Evolutionary conservation across 805 yeast species (phyloP).

Genomic region (Saccharomyces eubayanus): DNA sequence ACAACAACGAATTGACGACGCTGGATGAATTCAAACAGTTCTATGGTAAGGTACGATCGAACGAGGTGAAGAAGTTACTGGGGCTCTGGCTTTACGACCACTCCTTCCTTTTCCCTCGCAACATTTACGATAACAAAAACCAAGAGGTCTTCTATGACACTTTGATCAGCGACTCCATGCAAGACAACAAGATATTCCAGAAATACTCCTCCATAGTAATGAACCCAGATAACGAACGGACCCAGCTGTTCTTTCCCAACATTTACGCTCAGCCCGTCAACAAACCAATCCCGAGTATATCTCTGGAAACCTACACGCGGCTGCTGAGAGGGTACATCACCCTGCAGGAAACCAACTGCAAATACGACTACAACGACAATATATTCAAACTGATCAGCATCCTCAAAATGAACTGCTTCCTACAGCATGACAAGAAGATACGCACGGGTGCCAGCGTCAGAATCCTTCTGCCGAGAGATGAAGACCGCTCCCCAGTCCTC

Average conservation of each 20-base stretch:
- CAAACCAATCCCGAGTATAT: constrained; percentile 8
- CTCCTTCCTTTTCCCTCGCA: constrained; percentile 9
- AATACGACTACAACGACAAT: constrained; percentile 13
- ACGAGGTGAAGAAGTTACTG: constrained; percentile 14
- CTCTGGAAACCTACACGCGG: constrained; percentile 19
- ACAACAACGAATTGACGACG: constrained; percentile 16
- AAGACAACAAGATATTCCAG: constrained; percentile 14
- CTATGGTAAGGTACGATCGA: constrained; percentile 12
- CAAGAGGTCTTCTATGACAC: constrained; percentile 17
- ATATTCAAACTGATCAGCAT: constrained; percentile 21
- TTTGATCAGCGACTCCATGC: constrained; percentile 16
- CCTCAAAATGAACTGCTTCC: constrained; percentile 20
- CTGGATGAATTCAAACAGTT: constrained; percentile 19
- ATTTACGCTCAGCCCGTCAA: neutral
- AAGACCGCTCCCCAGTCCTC: neutral
- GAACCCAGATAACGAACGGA: constrained; percentile 14
- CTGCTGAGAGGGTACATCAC: constrained; percentile 16
- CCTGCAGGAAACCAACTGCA: constrained; percentile 7
- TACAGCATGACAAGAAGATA: constrained; percentile 1
- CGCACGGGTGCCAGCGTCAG: constrained; percentile 4
- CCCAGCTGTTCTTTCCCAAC: constrained; percentile 12
- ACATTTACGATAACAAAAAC: neutral
- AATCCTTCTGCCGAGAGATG: constrained; percentile 10
- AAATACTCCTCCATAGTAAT: constrained; percentile 21
- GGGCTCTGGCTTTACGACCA: constrained; percentile 27